Evolutionary conservation across 257 asterid species (phyloP), one percentile per base, ranked within the genome.

Genomic region (Solanum arcanum): DNA sequence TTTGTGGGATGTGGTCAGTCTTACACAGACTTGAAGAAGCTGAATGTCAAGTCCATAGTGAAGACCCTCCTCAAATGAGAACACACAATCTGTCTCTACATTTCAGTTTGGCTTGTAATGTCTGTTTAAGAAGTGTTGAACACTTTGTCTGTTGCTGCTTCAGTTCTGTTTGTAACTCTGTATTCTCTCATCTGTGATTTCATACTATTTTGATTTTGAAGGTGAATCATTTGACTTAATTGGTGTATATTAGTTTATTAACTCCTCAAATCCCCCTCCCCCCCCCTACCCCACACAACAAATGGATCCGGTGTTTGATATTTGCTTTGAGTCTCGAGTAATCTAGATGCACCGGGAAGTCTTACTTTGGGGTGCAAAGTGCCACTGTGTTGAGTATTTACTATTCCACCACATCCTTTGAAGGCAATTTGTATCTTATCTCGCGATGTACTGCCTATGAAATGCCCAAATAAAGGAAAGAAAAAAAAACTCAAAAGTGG

Each of bases 1-100:
- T 97, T 97, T 72, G 98, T 97, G 59, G 99, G 99, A 42, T 97
- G 99, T 82, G 99, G 99, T 81, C 99, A 95, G 93, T 97, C 98
- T 0, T 95, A 95, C 68, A 94, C 98, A 1, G 99, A 95, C 88
- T 86, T 97, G 94, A 96, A 95, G 98, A 95, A 97, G 98, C 98
- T 97, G 27, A 95, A 97, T 41, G 97, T 94, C 37, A 97, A 97
- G 94, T 90, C 98, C 88, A 95, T 97, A 4, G 96, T 94, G 84
- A 97, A 97, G 94, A 95, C 98, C 76, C 98, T 97, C 83, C 98
- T 97, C 37, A 93, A 94, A 84, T 95, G 91, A 90, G 90, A 31
- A 14, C 86, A 29, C 78, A 72, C 87, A 76, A 16, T 56, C 31
- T n/a, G 46, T 47, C 64, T 31, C 9, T 7, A 13, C 42, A 56